phyloP scores from a whole-genome alignment of 352 stramenopile genomes.

The Phytophthora syringae region DNA sequence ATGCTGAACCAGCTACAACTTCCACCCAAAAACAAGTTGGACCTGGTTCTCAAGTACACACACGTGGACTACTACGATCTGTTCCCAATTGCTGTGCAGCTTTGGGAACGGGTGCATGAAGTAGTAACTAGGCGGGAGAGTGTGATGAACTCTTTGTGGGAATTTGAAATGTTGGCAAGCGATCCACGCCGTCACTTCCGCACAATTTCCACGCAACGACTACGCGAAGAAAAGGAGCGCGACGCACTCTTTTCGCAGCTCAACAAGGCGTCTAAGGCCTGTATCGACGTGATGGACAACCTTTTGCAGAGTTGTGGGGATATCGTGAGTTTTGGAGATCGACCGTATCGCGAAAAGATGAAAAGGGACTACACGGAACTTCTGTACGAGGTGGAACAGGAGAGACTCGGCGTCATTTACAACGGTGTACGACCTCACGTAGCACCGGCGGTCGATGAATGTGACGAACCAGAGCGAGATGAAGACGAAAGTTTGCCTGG shows the following conservation, averaged over 20 bases:
- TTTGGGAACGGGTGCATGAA: constrained; percentile 63
- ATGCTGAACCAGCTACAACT: constrained; percentile 56
- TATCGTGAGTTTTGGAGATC: constrained; percentile 45
- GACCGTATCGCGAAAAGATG: constrained; percentile 73
- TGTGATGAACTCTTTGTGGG: constrained; percentile 45
- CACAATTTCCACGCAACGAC: constrained; percentile 66
- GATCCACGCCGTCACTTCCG: constrained; percentile 75
- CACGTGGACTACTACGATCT: constrained; percentile 61
- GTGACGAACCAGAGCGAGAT: neutral
- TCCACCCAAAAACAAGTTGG: constrained; percentile 60
- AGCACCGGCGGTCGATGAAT: constrained; percentile 20
- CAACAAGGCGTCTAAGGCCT: constrained; percentile 53
- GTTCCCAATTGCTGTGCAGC: constrained; percentile 62
- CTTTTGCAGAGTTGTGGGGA: constrained; percentile 55
- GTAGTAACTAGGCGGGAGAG: constrained; percentile 52
- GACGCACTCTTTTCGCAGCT: constrained; percentile 66
- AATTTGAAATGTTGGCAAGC: constrained; percentile 68
- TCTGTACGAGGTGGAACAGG: constrained; percentile 75
- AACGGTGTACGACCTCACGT: constrained; percentile 27
- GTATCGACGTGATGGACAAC: constrained; percentile 54
- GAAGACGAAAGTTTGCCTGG: constrained; percentile 7
- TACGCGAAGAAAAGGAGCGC: constrained; percentile 72
- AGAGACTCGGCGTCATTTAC: constrained; percentile 72
- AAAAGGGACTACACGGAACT: constrained; percentile 80
- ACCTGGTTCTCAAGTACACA: constrained; percentile 84